Evolutionary conservation across 2,329 filamentous ascomycete species (phyloP), one percentile per base, ranked within the genome.

Genomic region (Pyrenophora seminiperda): DNA sequence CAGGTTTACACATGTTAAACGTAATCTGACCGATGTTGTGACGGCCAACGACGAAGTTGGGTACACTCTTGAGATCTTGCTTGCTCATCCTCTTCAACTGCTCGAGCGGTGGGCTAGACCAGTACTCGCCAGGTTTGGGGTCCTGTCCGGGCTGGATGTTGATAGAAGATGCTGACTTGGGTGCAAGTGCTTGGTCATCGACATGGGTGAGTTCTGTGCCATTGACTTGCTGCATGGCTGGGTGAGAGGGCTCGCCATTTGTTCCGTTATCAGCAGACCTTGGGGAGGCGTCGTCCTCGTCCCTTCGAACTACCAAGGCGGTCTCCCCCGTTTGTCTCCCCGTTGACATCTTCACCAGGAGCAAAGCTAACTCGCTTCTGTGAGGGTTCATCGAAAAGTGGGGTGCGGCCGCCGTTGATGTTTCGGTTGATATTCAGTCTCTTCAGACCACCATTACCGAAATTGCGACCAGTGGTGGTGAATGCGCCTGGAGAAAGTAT

Each of bases 381-480:
- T 9, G 75, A 61, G 34, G 73, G 65, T 34, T 73, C 69, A 65
- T 86, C 86, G 63, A 87, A 86, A 1, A 86, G 73, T 54, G 85
- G 80, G 18, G 76, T 77, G 63, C 90, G 67, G 7, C 62, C 38
- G 17, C 29, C 88, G 50, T 83, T 91, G 69, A 99, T 81, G 59
- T 87, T 88, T 56, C 91, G 87, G 74, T 97, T 95, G 70, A 99
- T 97, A 44, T 92, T 88, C 48, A 99, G 82, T 72, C 91, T 92
- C 78, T 97, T 97, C 62, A 96, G 84, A 68, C 83, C 90, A 31
- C 72, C 70, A 15, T 62, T 67, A 13, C 63, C 65, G 40, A 66
- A 73, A 20, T 63, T 59, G 27, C 70, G 70, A 42, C 67, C 66
- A 29, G 83, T 87, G 19, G 87, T 80, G 2, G 90, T 89, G 71